Evolutionary conservation across 768 basidiomycete genomes (phyloP).

Genomic region (Clitopilus hobsonii): DNA sequence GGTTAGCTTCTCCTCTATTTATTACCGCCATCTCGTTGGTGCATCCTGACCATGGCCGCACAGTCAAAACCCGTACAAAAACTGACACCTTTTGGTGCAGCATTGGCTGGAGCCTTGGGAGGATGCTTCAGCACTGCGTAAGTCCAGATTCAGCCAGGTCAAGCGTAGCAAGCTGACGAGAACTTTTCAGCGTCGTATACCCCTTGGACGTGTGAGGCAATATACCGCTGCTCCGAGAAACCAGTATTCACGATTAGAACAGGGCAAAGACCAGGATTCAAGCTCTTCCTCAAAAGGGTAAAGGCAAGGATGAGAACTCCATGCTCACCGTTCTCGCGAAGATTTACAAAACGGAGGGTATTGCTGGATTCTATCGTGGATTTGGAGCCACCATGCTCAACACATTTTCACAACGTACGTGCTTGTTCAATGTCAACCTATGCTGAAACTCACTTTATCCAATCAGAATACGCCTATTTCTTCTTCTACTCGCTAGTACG

Average conservation of each 20-base stretch:
- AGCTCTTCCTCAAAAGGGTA: constrained; percentile 53
- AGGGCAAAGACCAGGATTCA: constrained; percentile 96
- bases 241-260: constrained; percentile 9
- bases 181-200: constrained; percentile 70
- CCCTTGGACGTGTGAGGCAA: constrained; percentile 89
- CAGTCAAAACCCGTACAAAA: constrained; percentile 59
- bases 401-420: constrained; percentile 95
- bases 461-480: constrained; percentile 95
- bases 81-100: constrained; percentile 84
- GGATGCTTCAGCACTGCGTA: constrained; percentile 93
- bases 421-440: constrained; percentile 10
- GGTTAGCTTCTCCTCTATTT: constrained; percentile 11
- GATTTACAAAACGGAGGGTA: constrained; percentile 78
- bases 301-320: constrained; percentile 49
- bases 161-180: constrained; percentile 5
- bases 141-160: constrained; percentile 26
- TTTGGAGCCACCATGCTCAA: constrained; percentile 97
- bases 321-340: constrained; percentile 62
- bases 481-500: constrained; percentile 97
- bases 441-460: background rate
- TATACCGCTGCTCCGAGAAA: background rate
- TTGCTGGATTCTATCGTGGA: constrained; percentile 82
- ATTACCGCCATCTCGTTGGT: constrained; percentile 7
- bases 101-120: constrained; percentile 89
- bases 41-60: constrained; percentile 32